Evolutionary conservation across 345 rosid species (phyloP).

Genomic region (Noccaea bulbosa): DNA sequence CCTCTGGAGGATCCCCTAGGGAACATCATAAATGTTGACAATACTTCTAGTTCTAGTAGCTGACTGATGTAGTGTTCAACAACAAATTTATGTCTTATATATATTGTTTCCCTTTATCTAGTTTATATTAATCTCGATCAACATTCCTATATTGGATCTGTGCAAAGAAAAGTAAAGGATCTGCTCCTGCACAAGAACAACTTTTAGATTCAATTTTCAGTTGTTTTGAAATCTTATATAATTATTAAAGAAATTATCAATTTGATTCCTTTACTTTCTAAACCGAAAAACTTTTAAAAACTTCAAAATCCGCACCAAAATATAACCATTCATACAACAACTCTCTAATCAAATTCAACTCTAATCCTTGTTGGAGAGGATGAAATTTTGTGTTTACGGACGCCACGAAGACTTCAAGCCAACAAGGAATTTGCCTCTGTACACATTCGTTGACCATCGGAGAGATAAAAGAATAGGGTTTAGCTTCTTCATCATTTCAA

Average conservation of each 20-base stretch:
- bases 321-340: not conserved
- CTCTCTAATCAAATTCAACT: not conserved
- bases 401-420: slow-evolving; percentile 82
- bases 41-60: too few species aligned
- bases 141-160: too few species aligned
- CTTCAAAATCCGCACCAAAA: not conserved
- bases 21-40: too few species aligned
- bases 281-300: not conserved
- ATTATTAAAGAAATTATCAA: not conserved
- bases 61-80: too few species aligned
- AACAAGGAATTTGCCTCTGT: slow-evolving; percentile 66
- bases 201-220: not conserved
- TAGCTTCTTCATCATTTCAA: slow-evolving; percentile 60
- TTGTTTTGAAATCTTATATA: not conserved
- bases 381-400: slow-evolving; percentile 42
- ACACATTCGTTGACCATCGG: slow-evolving; percentile 64
- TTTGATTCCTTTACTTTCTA: slow-evolving; percentile 19
- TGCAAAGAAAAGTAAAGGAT: too few species aligned
- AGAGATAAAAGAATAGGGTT: slow-evolving; percentile 66
- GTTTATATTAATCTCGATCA: too few species aligned
- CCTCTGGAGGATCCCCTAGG: too few species aligned
- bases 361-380: slow-evolving; percentile 1
- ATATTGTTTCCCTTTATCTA: too few species aligned
- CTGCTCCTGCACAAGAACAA: too few species aligned
- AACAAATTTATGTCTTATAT: too few species aligned